A percentile compares a stretch with the other conserved stretches of the same genome.
These are phyloP conservation scores for Corinectria fuckeliana DNA, from an alignment of 2,329 filamentous ascomycete genomes.

Conservation along the genomic window DNA sequence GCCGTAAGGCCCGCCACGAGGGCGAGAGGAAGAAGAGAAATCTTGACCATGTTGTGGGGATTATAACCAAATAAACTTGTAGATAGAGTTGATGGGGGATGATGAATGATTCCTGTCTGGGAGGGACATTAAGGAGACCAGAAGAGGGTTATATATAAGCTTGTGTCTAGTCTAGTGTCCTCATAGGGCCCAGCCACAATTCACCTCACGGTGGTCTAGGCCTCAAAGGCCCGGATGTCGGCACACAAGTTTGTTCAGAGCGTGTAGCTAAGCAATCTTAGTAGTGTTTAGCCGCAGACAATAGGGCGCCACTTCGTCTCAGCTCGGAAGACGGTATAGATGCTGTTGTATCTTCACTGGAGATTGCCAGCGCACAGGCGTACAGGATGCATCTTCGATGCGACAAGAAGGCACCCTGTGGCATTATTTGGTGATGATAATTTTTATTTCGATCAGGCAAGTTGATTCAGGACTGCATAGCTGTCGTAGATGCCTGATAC, in stretches of 20 bases:
- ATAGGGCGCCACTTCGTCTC: background rate
- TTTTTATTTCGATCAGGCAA: background rate
- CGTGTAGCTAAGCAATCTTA: background rate
- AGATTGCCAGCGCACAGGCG: background rate
- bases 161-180: background rate
- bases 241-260: background rate
- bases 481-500: background rate
- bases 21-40: conserved; percentile 11
- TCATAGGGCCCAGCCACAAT: background rate
- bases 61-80: background rate
- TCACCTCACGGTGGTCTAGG: conserved; percentile 3
- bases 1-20: conserved; percentile 16
- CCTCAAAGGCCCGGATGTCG: background rate
- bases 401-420: background rate
- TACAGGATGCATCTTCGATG: background rate
- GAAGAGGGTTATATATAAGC: conserved; percentile 7
- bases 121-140: background rate
- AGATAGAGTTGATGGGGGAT: background rate
- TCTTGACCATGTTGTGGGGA: conserved; percentile 15
- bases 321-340: background rate
- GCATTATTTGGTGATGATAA: background rate
- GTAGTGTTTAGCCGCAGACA: background rate
- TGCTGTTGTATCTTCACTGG: background rate
- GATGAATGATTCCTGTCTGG: background rate
- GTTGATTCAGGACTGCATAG: background rate